phyloP scores from a whole-genome alignment of 805 yeast species.

The Myxozyma nipponensis region DNA sequence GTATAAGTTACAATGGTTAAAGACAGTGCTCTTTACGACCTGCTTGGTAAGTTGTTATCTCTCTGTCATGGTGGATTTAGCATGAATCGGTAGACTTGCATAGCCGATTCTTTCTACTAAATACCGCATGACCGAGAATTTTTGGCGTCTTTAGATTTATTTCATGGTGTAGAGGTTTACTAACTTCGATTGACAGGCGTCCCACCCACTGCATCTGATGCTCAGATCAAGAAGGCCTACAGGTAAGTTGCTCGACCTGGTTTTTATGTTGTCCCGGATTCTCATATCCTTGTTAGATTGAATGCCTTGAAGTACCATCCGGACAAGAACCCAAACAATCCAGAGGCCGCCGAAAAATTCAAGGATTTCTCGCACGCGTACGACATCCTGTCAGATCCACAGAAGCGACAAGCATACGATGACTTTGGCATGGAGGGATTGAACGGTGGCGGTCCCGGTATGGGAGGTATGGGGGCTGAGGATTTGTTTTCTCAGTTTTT shows the following conservation, averaged over 20 bases:
- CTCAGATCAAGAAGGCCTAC: conserved; percentile 73
- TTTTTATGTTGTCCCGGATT: too few relatives aligned
- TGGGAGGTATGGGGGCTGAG: conserved; percentile 68
- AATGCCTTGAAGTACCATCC: conserved; percentile 78
- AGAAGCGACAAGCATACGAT: conserved; percentile 87
- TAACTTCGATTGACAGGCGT: conserved; percentile 39
- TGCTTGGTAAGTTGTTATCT: conserved; percentile 43
- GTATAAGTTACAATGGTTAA: conserved; percentile 64
- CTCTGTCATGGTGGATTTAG: too few relatives aligned
- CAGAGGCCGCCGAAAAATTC: conserved; percentile 92
- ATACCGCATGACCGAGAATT: not conserved
- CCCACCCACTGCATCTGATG: conserved; percentile 48
- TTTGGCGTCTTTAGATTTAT: too few relatives aligned
- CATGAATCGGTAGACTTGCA: too few relatives aligned
- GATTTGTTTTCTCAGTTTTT: conserved; percentile 79
- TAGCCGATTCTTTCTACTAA: too few relatives aligned
- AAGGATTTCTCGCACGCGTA: conserved; percentile 83
- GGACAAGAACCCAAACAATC: conserved; percentile 63
- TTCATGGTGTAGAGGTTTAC: too few relatives aligned
- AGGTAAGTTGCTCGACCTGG: conserved; percentile 26
- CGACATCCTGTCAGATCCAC: conserved; percentile 79
- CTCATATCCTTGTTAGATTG: too few relatives aligned
- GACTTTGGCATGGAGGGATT: conserved; percentile 91
- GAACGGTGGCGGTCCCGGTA: conserved; percentile 67
- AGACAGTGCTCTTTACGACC: conserved; percentile 64